Base-by-base conservation (phyloP, 2,329 filamentous ascomycete species). In the Metarhizium sp. region DNA sequence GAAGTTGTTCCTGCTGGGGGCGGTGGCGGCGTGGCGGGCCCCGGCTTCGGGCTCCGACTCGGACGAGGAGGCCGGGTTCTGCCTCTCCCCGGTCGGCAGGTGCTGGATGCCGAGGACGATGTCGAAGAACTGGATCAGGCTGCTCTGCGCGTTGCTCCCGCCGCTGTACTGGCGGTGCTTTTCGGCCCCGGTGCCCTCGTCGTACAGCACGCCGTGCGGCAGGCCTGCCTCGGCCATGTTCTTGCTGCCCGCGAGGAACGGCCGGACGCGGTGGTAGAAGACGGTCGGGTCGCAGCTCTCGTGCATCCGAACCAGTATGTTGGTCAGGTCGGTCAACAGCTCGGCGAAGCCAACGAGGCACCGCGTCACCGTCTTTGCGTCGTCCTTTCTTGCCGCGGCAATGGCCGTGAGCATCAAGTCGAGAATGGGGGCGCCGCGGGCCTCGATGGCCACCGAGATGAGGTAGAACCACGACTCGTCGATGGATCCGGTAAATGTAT, bases 401-500 rank as follows among this genome's bases (percentile, higher is more conserved):
- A 99, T 92, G 50, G 94, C 94, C 45, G 85, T 80, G 46, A 99
- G 77, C 90, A 96, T 96, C 57, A 96, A 75, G 0, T 91, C 85
- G 53, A 99, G 85, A 56, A 92, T 88, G 3, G 91, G 88, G 0
- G 86, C 94, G 30, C 90, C 92, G 55, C 90, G 86, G 54, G 92
- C 91, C 73, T 99, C 94, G 60, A 99, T 96, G 59, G 92, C 94
- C 3, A 96, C 89, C 0, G 91, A 96, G 53, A 97, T 84, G 13
- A 99, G 79, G 69, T 97, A 99, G 69, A 99, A 99, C 94, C 94
- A 99, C 59, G 94, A 96, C 73, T 99, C 94, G 67, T 99, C 94
- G 55, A 95, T 77, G 7, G 91, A 92, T 52, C 94, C 94, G 16
- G 94, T 97, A 67, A 96, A 95, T 16, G 94, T 96, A 64, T 85